Base-by-base conservation (phyloP, 345 rosid genomes). In the Pugionium dolabratum region DNA sequence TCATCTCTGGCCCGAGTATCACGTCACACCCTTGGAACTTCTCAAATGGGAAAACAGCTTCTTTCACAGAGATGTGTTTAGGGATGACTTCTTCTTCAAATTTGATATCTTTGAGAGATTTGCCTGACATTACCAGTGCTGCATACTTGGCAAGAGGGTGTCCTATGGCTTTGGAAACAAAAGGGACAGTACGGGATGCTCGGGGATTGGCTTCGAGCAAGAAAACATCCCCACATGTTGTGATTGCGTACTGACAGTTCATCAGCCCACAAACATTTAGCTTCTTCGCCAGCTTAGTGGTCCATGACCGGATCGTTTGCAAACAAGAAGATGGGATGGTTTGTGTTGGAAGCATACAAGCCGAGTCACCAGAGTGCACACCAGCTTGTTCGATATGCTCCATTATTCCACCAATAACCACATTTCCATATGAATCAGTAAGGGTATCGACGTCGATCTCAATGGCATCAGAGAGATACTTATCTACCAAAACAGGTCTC, bases 331-430 rank as follows among this genome's bases (percentile, higher is more conserved):
- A 41, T 25, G 93, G 81, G 58, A 90, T 70, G 9, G 88, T 84
- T 65, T 90, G 91, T 1, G 99, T 86, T 18, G 99, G 99, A 76
- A 94, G 79, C 50, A 86, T 82, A 71, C 97, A 94, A 9, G 99
- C 99, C 0, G 97, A 94, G 73, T 94, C 99, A 72, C 96, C 99
- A 60, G 99, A 94, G 76, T 94, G 97, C 42, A 94, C 92, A 52
- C 99, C 97, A 55, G 97, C 97, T 80, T 90, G 97, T 82, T 94
- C 96, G 11, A 90, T 94, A 73, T 94, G 97, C 82, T 94, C 99
- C 99, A 94, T 88, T 71, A 94, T 83, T 37, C 99, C 99, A 26
- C 99, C 96, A 70, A 94, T 94, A 55, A 90, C 96, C 43, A 88
- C 96, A 64, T 86, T 80, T 52, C 89, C 88, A 50, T 80, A 64